These are phyloP conservation scores for Athelia sp. DNA, from an alignment of 1,284 basidiomycete species.

Conservation along the genomic window DNA sequence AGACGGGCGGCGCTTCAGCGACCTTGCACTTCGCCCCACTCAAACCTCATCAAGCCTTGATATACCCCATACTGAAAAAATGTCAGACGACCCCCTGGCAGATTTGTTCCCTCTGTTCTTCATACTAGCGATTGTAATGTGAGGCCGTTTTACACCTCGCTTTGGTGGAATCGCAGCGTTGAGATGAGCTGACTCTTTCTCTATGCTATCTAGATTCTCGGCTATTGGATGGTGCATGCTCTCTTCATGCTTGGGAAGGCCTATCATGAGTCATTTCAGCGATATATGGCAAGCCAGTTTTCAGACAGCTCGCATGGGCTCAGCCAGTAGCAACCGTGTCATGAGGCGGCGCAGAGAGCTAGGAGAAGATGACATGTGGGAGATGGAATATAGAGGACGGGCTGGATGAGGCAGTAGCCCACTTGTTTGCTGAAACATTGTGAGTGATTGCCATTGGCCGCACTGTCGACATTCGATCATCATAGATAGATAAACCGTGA, in stretches of 20 bases:
- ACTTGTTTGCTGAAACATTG: too few relatives aligned
- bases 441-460: too few relatives aligned
- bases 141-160: conserved; percentile 10
- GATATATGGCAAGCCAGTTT: conserved; percentile 41
- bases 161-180: conserved; percentile 3
- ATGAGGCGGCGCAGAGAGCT: conserved; percentile 31
- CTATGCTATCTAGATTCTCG: conserved; percentile 47
- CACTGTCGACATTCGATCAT: too few relatives aligned
- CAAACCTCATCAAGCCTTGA: too few relatives aligned
- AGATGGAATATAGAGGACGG: conserved; percentile 49
- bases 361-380: conserved; percentile 49
- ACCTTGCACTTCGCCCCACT: too few relatives aligned
- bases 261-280: conserved; percentile 35
- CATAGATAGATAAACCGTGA: too few relatives aligned
- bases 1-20: too few relatives aligned
- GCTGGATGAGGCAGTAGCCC: conserved; percentile 10
- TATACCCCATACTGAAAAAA: not conserved
- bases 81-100: conserved; percentile 6
- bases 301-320: conserved; percentile 21
- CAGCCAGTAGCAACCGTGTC: conserved; percentile 15
- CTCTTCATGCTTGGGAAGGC: conserved; percentile 58
- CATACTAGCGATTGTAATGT: conserved; percentile 41
- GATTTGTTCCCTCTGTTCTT: conserved; percentile 24
- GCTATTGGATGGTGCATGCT: conserved; percentile 58
- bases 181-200: too few relatives aligned